phyloP scores from a whole-genome alignment of 2,329 filamentous ascomycete genomes.

The Sclerotinia nivalis region DNA sequence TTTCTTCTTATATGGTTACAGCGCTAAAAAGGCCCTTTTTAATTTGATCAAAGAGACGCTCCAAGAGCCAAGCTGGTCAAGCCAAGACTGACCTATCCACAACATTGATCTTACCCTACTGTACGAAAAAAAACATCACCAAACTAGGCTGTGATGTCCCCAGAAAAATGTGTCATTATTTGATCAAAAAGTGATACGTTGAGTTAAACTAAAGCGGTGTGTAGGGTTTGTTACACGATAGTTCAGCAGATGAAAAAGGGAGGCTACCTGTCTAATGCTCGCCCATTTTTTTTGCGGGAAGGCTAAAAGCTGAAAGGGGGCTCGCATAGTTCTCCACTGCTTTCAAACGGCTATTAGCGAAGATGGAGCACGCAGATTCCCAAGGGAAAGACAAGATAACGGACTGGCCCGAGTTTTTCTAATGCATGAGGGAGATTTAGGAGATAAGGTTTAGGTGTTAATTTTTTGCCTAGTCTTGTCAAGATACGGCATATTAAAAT shows the following conservation, averaged over 20 bases:
- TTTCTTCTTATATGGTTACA: slow-evolving; percentile 17
- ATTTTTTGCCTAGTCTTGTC: not conserved
- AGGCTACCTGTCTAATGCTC: not conserved
- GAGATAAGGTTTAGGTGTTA: slow-evolving; percentile 6
- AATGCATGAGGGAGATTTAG: slow-evolving; percentile 9
- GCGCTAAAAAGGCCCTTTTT: slow-evolving; percentile 18
- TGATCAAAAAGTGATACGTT: slow-evolving; percentile 1
- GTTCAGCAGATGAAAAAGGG: slow-evolving; percentile 7
- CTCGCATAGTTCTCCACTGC: slow-evolving; percentile 19
- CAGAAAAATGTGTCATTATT: slow-evolving; percentile 10
- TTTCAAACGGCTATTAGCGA: slow-evolving; percentile 10
- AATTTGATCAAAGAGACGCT: slow-evolving; percentile 5
- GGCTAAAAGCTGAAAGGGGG: slow-evolving; percentile 8
- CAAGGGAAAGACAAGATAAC: slow-evolving; percentile 9
- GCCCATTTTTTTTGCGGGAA: not conserved
- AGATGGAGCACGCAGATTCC: slow-evolving; percentile 5
- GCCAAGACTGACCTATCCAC: slow-evolving; percentile 9
- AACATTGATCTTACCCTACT: slow-evolving; percentile 3
- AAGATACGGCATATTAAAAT: not conserved
- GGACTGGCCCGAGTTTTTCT: slow-evolving; percentile 7
- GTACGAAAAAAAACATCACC: not conserved
- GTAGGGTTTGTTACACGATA: not conserved
- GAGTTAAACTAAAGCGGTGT: not conserved
- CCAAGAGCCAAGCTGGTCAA: slow-evolving; percentile 17
- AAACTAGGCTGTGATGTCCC: not conserved